Percentiles rank a stretch among this genome's conserved stretches.
Evolutionary conservation across 2,329 filamentous ascomycete species (phyloP).

Genomic region (Penicillium nordicum): DNA sequence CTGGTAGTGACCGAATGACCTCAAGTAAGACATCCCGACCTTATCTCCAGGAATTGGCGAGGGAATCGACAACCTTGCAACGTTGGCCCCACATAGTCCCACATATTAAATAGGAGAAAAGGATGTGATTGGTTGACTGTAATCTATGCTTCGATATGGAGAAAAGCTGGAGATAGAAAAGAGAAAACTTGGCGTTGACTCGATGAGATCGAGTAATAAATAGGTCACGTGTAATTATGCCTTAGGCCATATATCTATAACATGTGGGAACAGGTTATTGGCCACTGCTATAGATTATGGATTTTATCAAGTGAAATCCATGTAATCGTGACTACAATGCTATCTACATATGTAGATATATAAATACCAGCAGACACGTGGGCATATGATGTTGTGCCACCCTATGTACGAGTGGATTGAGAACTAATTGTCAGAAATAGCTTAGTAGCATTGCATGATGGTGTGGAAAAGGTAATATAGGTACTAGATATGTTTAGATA

Average conservation of each 20-base stretch:
- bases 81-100: not conserved
- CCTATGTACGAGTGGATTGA: not conserved
- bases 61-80: not conserved
- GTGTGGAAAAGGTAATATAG: not conserved
- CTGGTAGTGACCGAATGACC: slow-evolving; percentile 16
- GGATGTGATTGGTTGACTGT: slow-evolving; percentile 16
- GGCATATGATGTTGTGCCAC: not conserved
- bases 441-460: not conserved
- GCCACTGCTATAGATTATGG: not conserved
- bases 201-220: slow-evolving; percentile 37
- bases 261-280: too few species aligned
- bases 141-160: slow-evolving; percentile 22
- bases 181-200: slow-evolving; percentile 23
- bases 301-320: not conserved
- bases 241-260: not conserved
- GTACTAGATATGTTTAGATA: not conserved
- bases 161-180: slow-evolving; percentile 11
- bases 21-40: slow-evolving; percentile 23
- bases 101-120: not conserved
- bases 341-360: not conserved
- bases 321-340: not conserved
- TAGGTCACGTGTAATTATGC: not conserved
- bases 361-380: not conserved
- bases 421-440: not conserved
- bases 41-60: slow-evolving; percentile 22